Conservation (phyloP, 108 stramenopile genomes). For the Pseudonitzschia multiseries region DNA sequence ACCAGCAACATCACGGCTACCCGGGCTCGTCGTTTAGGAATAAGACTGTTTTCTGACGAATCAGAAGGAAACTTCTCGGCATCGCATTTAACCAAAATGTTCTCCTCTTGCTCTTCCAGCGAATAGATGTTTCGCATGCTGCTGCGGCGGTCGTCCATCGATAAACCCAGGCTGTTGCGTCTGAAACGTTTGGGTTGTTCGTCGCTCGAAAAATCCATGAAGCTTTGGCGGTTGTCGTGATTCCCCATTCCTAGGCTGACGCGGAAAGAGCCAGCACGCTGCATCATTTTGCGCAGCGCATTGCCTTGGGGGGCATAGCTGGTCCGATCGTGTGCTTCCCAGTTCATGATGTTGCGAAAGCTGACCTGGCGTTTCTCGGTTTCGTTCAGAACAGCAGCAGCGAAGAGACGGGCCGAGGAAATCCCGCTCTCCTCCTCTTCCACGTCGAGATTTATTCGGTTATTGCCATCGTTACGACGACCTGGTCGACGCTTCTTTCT, state of each 20-base stretch:
- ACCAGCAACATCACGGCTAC: no score
- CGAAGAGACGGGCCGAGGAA: constrained; percentile 36
- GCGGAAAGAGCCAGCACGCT: not conserved
- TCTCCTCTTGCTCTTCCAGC: not conserved
- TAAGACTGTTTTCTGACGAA: not conserved
- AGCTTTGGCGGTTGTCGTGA: no score
- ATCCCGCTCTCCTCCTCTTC: constrained; percentile 3
- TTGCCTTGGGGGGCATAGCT: not conserved
- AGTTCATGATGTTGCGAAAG: not conserved
- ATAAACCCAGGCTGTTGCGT: no score
- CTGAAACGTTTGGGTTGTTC: no score
- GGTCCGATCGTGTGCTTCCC: not conserved
- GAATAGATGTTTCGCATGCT: not conserved
- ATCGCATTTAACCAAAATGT: not conserved
- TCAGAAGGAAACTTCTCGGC: no score
- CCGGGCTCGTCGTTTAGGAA: not conserved
- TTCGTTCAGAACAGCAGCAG: constrained; percentile 34
- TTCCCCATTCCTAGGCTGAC: no score
- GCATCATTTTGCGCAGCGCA: constrained; percentile 10
- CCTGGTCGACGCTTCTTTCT: not conserved
- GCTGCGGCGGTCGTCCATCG: not conserved
- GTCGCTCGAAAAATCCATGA: no score
- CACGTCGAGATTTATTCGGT: not conserved
- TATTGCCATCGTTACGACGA: not conserved
- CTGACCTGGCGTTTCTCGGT: constrained; percentile 18